These are phyloP conservation scores for Agrocybe praecox DNA, from an alignment of 768 basidiomycete species.

Conservation along the genomic window DNA sequence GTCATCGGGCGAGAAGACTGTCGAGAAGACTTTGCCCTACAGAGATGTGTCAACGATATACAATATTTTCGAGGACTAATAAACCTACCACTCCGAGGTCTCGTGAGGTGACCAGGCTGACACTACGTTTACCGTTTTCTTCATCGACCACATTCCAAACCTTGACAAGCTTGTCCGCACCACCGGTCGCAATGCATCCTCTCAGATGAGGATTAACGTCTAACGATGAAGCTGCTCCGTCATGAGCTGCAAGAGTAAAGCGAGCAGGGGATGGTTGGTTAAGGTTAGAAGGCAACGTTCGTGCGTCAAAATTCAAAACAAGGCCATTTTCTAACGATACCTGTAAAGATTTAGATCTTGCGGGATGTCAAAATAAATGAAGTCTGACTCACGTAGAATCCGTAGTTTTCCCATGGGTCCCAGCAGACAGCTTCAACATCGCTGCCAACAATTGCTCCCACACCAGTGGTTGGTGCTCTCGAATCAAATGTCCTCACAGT, in stretches of 20 bases:
- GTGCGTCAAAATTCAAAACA: conserved; percentile 89
- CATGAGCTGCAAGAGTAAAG: conserved; percentile 93
- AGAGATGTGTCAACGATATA: background rate
- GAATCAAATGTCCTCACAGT: conserved; percentile 96
- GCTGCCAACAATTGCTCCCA: conserved; percentile 84
- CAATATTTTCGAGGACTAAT: background rate
- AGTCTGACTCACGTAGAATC: conserved; percentile 73
- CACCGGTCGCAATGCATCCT: conserved; percentile 92
- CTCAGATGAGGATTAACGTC: conserved; percentile 90
- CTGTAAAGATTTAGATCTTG: conserved; percentile 40
- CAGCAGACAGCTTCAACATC: conserved; percentile 94
- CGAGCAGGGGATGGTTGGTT: conserved; percentile 65
- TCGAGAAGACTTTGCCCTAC: conserved; percentile 96
- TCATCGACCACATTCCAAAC: conserved; percentile 90
- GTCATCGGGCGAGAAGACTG: conserved; percentile 91
- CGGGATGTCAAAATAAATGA: background rate
- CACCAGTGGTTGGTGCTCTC: conserved; percentile 76
- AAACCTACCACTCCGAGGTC: conserved; percentile 86
- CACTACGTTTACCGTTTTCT: conserved; percentile 58
- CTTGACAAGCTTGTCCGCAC: conserved; percentile 93
- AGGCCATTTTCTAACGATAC: conserved; percentile 95
- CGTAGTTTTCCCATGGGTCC: conserved; percentile 92
- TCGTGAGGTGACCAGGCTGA: conserved; percentile 83
- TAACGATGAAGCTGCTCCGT: conserved; percentile 85
- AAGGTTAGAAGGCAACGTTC: conserved; percentile 76